Conservation (phyloP, 208 protist genomes). For the Trypanosoma platydactyli region DNA sequence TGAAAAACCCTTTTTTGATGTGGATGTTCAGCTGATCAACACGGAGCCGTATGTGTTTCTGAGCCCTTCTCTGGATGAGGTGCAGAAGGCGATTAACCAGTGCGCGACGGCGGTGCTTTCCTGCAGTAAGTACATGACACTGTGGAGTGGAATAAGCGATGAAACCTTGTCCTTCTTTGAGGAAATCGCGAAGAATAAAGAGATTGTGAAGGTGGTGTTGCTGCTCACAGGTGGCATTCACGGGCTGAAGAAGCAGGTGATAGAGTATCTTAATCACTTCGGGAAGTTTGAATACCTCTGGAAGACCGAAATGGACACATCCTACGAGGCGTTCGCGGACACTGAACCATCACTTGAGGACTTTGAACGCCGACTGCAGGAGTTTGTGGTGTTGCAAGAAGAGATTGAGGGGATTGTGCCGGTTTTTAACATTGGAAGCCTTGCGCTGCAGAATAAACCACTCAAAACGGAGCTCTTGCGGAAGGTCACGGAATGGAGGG, state of each 20-base stretch:
- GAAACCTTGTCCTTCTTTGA: slow-evolving; percentile 87
- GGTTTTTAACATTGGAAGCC: slow-evolving; percentile 91
- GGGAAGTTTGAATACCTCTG: slow-evolving; percentile 94
- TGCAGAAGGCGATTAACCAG: slow-evolving; percentile 96
- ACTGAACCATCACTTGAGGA: slow-evolving; percentile 86
- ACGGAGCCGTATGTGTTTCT: slow-evolving; percentile 91
- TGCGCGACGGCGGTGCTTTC: slow-evolving; percentile 88
- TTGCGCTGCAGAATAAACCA: slow-evolving; percentile 92
- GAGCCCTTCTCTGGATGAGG: slow-evolving; percentile 93
- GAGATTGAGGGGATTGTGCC: slow-evolving; percentile 86
- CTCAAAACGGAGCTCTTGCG: slow-evolving; percentile 93
- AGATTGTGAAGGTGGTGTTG: slow-evolving; percentile 94
- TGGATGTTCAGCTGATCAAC: slow-evolving; percentile 93
- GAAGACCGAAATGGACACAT: slow-evolving; percentile 92
- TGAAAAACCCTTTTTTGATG: slow-evolving; percentile 95
- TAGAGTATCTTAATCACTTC: slow-evolving; percentile 92
- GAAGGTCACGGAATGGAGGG: slow-evolving; percentile 93
- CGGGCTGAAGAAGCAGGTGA: slow-evolving; percentile 92
- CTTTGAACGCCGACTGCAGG: slow-evolving; percentile 91
- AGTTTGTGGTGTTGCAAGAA: slow-evolving; percentile 88
- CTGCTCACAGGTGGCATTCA: slow-evolving; percentile 93
- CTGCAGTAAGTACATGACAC: slow-evolving; percentile 90
- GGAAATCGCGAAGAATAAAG: slow-evolving; percentile 93
- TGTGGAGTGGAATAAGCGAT: slow-evolving; percentile 74
- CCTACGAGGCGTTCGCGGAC: slow-evolving; percentile 91